A percentile compares a stretch with the other conserved stretches of the same genome.
These are phyloP conservation scores for Fraxinus anomala DNA, from an alignment of 257 asterid species.

Conservation along the genomic window DNA sequence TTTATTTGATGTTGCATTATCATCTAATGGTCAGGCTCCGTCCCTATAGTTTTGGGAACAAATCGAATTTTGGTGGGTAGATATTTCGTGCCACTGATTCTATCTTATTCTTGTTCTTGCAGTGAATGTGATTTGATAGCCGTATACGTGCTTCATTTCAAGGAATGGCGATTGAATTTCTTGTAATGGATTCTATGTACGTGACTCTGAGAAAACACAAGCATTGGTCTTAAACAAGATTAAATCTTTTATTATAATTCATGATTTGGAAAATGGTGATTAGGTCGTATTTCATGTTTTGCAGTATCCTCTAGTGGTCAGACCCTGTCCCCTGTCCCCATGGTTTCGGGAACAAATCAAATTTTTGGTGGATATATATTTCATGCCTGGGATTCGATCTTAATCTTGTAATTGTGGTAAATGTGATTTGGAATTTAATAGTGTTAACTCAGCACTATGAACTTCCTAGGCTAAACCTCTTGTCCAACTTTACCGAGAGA, in stretches of 20 bases:
- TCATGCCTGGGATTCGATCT: background rate
- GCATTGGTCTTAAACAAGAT: background rate
- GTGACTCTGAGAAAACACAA: background rate
- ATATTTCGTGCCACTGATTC: background rate
- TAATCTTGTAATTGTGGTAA: background rate
- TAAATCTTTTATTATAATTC: background rate
- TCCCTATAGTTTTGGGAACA: background rate
- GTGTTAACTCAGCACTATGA: background rate
- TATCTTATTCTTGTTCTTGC: background rate
- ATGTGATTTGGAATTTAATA: background rate
- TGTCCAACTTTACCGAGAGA: background rate
- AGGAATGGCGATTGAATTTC: background rate
- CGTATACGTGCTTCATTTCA: background rate
- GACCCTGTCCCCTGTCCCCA: background rate
- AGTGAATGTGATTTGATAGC: background rate
- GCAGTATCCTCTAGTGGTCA: background rate
- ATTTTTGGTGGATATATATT: background rate
- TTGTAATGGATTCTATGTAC: background rate
- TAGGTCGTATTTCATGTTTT: background rate
- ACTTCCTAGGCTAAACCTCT: background rate
- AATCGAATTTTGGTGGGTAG: background rate
- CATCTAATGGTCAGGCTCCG: background rate
- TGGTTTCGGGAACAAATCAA: background rate
- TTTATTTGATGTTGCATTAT: background rate
- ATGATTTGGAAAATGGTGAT: background rate